Percentiles rank a stretch among this genome's conserved stretches.
Conservation (phyloP, 352 stramenopile genomes). For the Phytophthora palmivora region DNA sequence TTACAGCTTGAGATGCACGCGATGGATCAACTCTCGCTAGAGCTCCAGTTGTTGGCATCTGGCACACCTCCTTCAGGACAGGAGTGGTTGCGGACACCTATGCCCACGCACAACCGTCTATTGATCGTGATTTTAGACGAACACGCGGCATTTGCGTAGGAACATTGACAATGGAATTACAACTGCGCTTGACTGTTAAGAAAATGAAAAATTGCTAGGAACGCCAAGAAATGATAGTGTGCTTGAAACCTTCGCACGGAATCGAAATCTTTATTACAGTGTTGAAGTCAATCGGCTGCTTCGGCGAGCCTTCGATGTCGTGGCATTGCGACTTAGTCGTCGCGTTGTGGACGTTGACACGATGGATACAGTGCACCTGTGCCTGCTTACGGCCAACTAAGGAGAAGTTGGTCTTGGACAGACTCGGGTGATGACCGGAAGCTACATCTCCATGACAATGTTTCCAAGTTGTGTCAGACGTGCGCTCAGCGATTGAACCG, state of each 20-base stretch:
- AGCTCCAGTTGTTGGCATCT: slow-evolving; percentile 23
- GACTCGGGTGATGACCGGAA: background rate
- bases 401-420: background rate
- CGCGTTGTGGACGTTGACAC: slow-evolving; percentile 9
- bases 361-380: slow-evolving; percentile 20
- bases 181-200: slow-evolving; percentile 11
- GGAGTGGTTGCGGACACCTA: slow-evolving; percentile 37
- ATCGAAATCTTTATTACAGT: too few relatives aligned
- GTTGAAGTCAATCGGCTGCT: slow-evolving; percentile 10
- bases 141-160: slow-evolving; percentile 16
- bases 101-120: slow-evolving; percentile 39
- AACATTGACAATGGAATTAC: background rate
- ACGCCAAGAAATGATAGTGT: background rate
- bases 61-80: background rate
- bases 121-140: slow-evolving; percentile 40
- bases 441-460: background rate
- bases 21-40: slow-evolving; percentile 40
- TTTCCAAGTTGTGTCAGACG: too few relatives aligned
- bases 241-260: too few relatives aligned
- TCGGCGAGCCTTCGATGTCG: slow-evolving; percentile 3
- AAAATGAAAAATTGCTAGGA: too few relatives aligned
- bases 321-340: slow-evolving; percentile 6
- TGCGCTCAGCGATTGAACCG: background rate
- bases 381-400: slow-evolving; percentile 1
- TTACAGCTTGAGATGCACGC: slow-evolving; percentile 33